Evolutionary conservation across 148 eudicot species (phyloP).

Genomic region (Nepenthes gracilis): DNA sequence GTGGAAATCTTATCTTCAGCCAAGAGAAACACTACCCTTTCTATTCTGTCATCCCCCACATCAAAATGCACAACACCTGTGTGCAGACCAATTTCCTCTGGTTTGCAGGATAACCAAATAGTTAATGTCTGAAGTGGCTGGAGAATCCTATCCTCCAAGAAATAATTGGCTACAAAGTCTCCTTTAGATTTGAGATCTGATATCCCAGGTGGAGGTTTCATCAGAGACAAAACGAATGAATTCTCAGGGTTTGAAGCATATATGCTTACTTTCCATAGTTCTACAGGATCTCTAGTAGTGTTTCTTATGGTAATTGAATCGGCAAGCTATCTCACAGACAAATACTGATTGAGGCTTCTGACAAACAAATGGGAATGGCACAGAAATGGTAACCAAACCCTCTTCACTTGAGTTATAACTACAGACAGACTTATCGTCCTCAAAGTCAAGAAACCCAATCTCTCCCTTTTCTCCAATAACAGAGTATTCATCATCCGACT

Average conservation of each 20-base stretch:
- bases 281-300: slow-evolving; percentile 45
- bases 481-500: slow-evolving; percentile 51
- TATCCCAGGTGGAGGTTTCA: slow-evolving; percentile 53
- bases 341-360: slow-evolving; percentile 61
- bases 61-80: slow-evolving; percentile 66
- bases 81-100: slow-evolving; percentile 70
- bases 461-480: slow-evolving; percentile 73
- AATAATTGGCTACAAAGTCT: slow-evolving; percentile 41
- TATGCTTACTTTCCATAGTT: slow-evolving; percentile 51
- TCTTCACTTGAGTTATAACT: slow-evolving; percentile 52
- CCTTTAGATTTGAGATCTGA: slow-evolving; percentile 28
- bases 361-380: slow-evolving; percentile 60
- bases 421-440: slow-evolving; percentile 44
- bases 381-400: slow-evolving; percentile 49
- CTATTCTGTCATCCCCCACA: slow-evolving; percentile 46
- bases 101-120: slow-evolving; percentile 78
- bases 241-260: slow-evolving; percentile 77
- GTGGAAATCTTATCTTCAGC: slow-evolving; percentile 72
- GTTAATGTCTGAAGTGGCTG: slow-evolving; percentile 40
- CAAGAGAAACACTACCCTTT: slow-evolving; percentile 62
- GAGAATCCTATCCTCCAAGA: slow-evolving; percentile 63
- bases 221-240: slow-evolving; percentile 59
- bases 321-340: slow-evolving; percentile 34
- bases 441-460: slow-evolving; percentile 62
- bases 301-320: slow-evolving; percentile 52